Conservation (phyloP, 2,329 filamentous ascomycete species). For the Aureobasidium pullulans region DNA sequence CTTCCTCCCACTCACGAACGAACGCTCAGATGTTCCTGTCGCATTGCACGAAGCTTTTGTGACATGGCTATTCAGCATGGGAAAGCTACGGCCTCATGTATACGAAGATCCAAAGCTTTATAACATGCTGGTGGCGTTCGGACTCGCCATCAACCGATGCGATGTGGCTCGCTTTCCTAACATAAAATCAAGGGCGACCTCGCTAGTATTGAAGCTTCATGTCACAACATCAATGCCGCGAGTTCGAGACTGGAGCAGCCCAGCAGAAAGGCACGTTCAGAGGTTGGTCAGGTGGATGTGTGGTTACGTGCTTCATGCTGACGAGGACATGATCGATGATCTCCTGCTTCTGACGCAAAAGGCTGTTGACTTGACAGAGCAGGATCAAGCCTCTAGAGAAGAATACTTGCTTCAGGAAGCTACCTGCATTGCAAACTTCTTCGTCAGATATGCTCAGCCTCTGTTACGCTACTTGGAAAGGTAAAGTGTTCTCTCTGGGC, state of each 20-base stretch:
- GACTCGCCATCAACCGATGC: not conserved
- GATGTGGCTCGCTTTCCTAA: not conserved
- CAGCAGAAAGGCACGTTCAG: not conserved
- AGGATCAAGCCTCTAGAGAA: not conserved
- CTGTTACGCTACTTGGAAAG: not conserved
- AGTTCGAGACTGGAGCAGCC: not conserved
- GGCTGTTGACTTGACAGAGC: not conserved
- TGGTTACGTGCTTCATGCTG: not conserved
- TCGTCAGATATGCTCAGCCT: not conserved
- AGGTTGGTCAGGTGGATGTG: slow-evolving; percentile 11
- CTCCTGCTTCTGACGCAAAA: not conserved
- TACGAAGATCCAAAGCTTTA: slow-evolving; percentile 1
- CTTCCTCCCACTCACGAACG: not conserved
- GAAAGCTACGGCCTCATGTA: not conserved
- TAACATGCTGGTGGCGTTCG: not conserved
- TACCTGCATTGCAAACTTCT: not conserved
- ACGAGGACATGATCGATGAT: not conserved
- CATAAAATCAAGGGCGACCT: slow-evolving; percentile 8
- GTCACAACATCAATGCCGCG: not conserved
- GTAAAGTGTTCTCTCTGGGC: not conserved
- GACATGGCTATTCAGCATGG: slow-evolving; percentile 7
- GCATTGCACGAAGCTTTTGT: not conserved
- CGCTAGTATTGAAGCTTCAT: not conserved
- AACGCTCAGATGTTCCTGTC: not conserved
- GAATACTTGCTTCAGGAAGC: slow-evolving; percentile 6